These are phyloP conservation scores for Zalerion maritima DNA, from an alignment of 495 filamentous ascomycete species.

Conservation along the genomic window DNA sequence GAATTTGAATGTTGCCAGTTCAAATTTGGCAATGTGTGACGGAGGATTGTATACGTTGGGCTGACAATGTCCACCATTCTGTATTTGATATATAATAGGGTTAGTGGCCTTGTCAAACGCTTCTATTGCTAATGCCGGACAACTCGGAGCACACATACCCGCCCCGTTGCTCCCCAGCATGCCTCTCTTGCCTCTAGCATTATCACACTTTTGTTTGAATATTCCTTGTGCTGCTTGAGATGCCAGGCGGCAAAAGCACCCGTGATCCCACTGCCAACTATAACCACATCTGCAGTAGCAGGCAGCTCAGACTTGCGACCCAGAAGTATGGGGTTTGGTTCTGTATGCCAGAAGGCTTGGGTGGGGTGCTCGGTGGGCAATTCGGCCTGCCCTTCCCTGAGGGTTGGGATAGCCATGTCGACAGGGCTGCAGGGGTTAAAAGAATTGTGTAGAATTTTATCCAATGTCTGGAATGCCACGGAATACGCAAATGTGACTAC, in stretches of 20 bases:
- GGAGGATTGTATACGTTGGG: slow-evolving; percentile 39
- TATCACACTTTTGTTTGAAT: slow-evolving; percentile 30
- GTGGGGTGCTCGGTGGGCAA: slow-evolving; percentile 43
- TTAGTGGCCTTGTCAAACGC: slow-evolving; percentile 1
- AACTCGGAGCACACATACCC: slow-evolving; percentile 26
- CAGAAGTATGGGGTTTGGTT: slow-evolving; percentile 39
- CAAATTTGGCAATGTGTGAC: slow-evolving; percentile 44
- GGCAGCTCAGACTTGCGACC: slow-evolving; percentile 49
- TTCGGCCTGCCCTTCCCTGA: slow-evolving; percentile 19
- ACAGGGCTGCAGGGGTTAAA: too few species aligned
- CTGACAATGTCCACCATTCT: slow-evolving; percentile 67
- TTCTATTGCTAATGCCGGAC: not conserved
- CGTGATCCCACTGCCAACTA: slow-evolving; percentile 62
- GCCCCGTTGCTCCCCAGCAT: slow-evolving; percentile 68
- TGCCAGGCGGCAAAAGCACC: slow-evolving; percentile 52
- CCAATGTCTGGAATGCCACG: too few species aligned
- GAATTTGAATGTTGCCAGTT: slow-evolving; percentile 42
- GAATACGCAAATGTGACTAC: too few species aligned
- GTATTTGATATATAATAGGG: slow-evolving; percentile 1
- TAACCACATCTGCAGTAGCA: slow-evolving; percentile 43
- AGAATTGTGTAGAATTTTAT: too few species aligned
- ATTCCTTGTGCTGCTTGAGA: slow-evolving; percentile 22
- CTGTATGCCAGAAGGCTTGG: slow-evolving; percentile 58
- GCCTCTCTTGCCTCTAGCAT: slow-evolving; percentile 70
- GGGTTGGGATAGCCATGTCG: slow-evolving; percentile 10